A percentile compares a stretch with the other conserved stretches of the same genome.
These are phyloP conservation scores for Hyparrhenia diplandra DNA, from an alignment of 176 grass and related monocot species.

Conservation along the genomic window DNA sequence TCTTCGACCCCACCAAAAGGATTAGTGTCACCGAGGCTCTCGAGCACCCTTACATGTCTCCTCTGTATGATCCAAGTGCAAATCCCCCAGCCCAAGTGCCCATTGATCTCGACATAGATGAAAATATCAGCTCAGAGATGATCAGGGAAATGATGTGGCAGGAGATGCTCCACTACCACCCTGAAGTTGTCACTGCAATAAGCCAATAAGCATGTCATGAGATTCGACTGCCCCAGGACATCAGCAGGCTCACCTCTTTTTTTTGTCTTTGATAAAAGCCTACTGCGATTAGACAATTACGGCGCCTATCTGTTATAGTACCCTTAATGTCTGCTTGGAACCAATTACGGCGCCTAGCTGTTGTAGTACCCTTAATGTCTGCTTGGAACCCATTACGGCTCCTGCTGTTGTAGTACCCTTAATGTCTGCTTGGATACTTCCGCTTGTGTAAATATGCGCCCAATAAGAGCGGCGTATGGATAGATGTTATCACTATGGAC, in stretches of 20 bases:
- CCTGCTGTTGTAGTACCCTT: conserved; percentile 18
- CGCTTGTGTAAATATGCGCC: conserved; percentile 35
- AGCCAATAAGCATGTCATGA: conserved; percentile 27
- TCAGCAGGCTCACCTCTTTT: neutral
- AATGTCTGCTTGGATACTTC: neutral
- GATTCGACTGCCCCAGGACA: neutral
- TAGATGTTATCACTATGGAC: conserved; percentile 27
- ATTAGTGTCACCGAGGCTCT: conserved; percentile 44
- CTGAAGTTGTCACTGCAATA: conserved; percentile 31
- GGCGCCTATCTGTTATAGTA: conserved; percentile 26
- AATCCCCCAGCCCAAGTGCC: conserved; percentile 53
- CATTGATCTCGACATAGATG: conserved; percentile 47
- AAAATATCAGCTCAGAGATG: conserved; percentile 43
- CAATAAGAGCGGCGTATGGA: conserved; percentile 29
- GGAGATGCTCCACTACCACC: conserved; percentile 60
- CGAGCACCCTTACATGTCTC: conserved; percentile 57
- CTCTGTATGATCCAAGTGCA: conserved; percentile 46
- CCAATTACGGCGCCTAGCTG: conserved; percentile 21
- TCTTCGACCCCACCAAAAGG: conserved; percentile 48
- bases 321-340: conserved; percentile 9
- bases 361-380: conserved; percentile 13
- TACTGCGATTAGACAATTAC: conserved; percentile 11
- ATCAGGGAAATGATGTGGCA: conserved; percentile 62
- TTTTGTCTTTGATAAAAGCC: neutral
- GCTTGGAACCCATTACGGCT: conserved; percentile 16